These are phyloP conservation scores for Lolium perenne DNA, from an alignment of 176 grass and related monocot genomes.

Conservation along the genomic window DNA sequence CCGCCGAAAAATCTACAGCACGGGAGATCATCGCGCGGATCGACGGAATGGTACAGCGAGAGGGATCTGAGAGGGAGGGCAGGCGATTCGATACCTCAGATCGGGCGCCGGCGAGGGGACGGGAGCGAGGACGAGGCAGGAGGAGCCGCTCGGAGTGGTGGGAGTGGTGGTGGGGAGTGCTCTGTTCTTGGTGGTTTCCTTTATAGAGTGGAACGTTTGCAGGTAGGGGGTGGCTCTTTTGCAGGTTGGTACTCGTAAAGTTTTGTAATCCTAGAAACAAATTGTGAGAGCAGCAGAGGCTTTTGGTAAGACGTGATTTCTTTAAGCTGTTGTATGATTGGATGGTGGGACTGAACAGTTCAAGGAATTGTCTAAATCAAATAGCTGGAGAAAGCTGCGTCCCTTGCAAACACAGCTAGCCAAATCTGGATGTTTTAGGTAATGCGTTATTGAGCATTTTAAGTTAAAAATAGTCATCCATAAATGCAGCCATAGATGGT, in stretches of 20 bases:
- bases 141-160: slow-evolving; percentile 18
- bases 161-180: not conserved
- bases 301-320: slow-evolving; percentile 16
- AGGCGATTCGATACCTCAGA: not conserved
- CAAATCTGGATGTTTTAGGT: slow-evolving; percentile 4
- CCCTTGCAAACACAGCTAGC: not conserved
- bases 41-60: not conserved
- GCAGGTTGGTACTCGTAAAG: not conserved
- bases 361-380: not conserved
- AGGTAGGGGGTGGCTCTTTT: not conserved
- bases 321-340: slow-evolving; percentile 13
- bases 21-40: not conserved
- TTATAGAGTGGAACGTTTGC: slow-evolving; percentile 17
- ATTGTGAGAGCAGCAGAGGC: not conserved
- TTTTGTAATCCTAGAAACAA: not conserved
- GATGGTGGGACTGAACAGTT: not conserved
- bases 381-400: not conserved
- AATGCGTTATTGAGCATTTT: not conserved
- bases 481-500: not conserved
- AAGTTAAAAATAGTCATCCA: not conserved
- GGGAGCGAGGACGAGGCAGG: not conserved
- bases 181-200: not conserved
- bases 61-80: not conserved
- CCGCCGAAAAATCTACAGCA: not conserved
- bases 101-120: slow-evolving; percentile 21